phyloP scores from a whole-genome alignment of 2,329 filamentous ascomycete species.

The Pestalotiopsis sp. region DNA sequence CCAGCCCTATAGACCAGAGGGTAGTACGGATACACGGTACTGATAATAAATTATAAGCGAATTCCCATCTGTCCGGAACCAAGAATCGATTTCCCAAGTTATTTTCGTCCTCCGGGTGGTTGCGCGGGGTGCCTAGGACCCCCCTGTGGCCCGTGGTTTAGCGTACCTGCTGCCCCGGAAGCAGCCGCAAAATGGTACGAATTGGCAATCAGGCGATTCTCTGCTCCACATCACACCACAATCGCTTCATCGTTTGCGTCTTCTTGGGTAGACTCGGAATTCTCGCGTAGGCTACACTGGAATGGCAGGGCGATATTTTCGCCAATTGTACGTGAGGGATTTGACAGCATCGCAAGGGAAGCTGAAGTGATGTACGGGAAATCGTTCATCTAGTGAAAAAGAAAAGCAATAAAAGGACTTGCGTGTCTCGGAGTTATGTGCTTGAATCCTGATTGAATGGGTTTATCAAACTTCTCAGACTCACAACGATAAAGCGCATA shows the following conservation, averaged over 20 bases:
- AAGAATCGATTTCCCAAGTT: neutral
- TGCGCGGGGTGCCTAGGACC: neutral
- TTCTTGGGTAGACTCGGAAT: neutral
- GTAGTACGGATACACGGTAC: neutral
- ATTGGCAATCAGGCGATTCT: slow-evolving; percentile 1
- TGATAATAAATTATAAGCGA: neutral
- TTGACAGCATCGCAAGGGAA: neutral
- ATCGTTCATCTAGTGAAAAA: neutral
- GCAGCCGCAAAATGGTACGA: neutral
- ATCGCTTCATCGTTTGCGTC: neutral
- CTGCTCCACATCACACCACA: slow-evolving; percentile 1
- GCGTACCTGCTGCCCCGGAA: neutral
- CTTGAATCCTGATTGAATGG: neutral
- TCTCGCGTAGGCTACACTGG: neutral
- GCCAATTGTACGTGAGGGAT: slow-evolving; percentile 1
- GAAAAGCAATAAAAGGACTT: neutral
- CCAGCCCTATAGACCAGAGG: neutral
- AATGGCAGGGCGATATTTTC: neutral
- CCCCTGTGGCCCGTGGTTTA: neutral
- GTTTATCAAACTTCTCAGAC: no score
- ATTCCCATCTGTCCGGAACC: neutral
- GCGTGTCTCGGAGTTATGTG: neutral
- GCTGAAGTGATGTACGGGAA: neutral
- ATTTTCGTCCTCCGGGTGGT: slow-evolving; percentile 1
- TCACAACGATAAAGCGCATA: no score